Conservation (phyloP, 139 green algal genomes). For the Chlorella sp. region DNA sequence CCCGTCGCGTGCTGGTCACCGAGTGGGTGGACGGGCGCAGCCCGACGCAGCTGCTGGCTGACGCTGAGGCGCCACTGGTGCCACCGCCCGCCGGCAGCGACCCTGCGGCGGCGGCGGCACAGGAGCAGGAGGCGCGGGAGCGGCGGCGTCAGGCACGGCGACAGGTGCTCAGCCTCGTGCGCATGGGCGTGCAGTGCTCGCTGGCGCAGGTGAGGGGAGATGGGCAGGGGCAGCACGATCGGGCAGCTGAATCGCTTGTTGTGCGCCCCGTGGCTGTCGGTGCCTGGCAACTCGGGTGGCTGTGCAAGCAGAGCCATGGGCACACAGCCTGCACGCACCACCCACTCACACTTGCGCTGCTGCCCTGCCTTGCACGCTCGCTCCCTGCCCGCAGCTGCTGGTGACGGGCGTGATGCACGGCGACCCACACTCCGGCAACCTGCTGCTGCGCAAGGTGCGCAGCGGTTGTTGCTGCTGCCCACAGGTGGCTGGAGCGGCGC, state of each 20-base stretch:
- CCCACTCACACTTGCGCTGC: no score
- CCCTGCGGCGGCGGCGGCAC: no score
- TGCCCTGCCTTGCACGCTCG: not conserved
- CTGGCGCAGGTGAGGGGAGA: slow-evolving; percentile 56
- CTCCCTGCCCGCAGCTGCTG: slow-evolving; percentile 69
- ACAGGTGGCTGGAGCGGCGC: no score
- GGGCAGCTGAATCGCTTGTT: no score
- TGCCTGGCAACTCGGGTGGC: no score
- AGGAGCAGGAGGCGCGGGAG: not conserved
- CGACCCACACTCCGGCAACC: slow-evolving; percentile 87
- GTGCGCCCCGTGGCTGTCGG: no score
- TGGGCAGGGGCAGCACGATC: not conserved
- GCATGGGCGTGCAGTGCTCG: slow-evolving; percentile 95
- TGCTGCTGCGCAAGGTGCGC: slow-evolving; percentile 78
- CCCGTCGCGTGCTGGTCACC: slow-evolving; percentile 82
- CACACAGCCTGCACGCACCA: no score
- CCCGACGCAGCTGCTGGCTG: slow-evolving; percentile 40
- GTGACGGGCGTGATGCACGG: slow-evolving; percentile 91
- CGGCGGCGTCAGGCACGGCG: slow-evolving; percentile 52
- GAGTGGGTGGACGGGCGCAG: slow-evolving; percentile 97
- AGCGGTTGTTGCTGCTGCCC: not conserved
- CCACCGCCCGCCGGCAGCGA: slow-evolving; percentile 40
- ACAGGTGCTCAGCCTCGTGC: slow-evolving; percentile 89
- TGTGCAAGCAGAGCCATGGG: no score
- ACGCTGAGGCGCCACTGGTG: not conserved